These are phyloP conservation scores for Nepenthes mirabilis DNA, from an alignment of 148 eudicot species.

Conservation along the genomic window DNA sequence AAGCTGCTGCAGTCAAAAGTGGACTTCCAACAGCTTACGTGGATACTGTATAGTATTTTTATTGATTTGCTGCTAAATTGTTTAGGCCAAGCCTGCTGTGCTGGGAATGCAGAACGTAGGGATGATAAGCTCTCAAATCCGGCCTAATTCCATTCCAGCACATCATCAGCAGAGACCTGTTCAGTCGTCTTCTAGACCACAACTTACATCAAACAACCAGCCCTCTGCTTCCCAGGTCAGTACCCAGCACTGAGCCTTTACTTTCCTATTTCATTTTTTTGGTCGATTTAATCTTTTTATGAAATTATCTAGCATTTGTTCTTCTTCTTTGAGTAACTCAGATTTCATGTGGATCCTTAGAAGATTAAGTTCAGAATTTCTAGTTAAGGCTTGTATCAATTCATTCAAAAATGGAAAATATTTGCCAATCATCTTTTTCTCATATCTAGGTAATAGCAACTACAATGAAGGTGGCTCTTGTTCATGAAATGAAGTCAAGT, in stretches of 20 bases:
- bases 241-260: not conserved
- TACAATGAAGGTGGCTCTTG: too few relatives aligned
- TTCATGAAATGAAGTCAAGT: too few relatives aligned
- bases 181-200: slow-evolving; percentile 53
- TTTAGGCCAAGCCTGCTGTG: slow-evolving; percentile 41
- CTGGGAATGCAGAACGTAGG: slow-evolving; percentile 39
- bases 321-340: too few relatives aligned
- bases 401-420: too few relatives aligned
- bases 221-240: slow-evolving; percentile 45
- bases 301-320: not conserved
- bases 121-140: slow-evolving; percentile 37
- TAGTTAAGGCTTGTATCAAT: too few relatives aligned
- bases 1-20: too few relatives aligned
- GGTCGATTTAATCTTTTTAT: not conserved
- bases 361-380: too few relatives aligned
- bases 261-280: not conserved
- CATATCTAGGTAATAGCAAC: too few relatives aligned
- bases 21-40: not conserved
- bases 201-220: slow-evolving; percentile 22
- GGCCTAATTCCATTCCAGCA: slow-evolving; percentile 37
- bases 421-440: too few relatives aligned
- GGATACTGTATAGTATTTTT: not conserved
- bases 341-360: too few relatives aligned
- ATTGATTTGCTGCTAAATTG: slow-evolving; percentile 4
- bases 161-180: slow-evolving; percentile 56